phyloP scores from a whole-genome alignment of 139 green algal species.

The Chlamydomonas sphaeroides region DNA sequence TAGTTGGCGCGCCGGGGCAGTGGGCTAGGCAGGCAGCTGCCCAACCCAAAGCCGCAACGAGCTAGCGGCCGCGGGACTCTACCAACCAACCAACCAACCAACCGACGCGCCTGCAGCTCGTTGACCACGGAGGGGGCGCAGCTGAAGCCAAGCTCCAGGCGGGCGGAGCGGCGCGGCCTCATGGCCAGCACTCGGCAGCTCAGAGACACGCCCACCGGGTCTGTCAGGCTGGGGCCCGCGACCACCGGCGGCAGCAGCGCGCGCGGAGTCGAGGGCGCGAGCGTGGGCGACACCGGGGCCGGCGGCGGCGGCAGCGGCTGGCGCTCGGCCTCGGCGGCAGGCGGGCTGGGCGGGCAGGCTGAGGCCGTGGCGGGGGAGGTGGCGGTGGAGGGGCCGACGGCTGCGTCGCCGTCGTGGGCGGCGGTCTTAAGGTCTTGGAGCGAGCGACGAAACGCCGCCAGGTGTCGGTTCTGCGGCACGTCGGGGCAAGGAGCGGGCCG shows the following conservation, averaged over 20 bases:
- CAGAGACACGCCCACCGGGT: background rate
- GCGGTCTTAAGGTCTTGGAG: too few species aligned
- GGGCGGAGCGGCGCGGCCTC: background rate
- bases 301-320: background rate
- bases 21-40: too few species aligned
- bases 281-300: too few species aligned
- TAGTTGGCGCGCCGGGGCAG: too few species aligned
- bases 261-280: background rate
- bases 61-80: too few species aligned
- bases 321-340: background rate
- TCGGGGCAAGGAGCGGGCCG: background rate
- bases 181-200: background rate
- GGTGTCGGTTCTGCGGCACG: background rate
- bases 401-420: too few species aligned
- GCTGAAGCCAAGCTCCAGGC: constrained; percentile 12
- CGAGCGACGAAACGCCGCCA: constrained; percentile 24
- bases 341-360: too few species aligned
- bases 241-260: background rate
- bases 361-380: background rate
- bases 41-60: too few species aligned
- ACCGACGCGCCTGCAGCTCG: constrained; percentile 9
- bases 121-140: background rate
- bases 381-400: too few species aligned
- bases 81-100: too few species aligned
- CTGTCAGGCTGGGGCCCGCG: background rate